These are phyloP conservation scores for Fraxinus baroniana DNA, from an alignment of 305 asterid species.

Conservation along the genomic window DNA sequence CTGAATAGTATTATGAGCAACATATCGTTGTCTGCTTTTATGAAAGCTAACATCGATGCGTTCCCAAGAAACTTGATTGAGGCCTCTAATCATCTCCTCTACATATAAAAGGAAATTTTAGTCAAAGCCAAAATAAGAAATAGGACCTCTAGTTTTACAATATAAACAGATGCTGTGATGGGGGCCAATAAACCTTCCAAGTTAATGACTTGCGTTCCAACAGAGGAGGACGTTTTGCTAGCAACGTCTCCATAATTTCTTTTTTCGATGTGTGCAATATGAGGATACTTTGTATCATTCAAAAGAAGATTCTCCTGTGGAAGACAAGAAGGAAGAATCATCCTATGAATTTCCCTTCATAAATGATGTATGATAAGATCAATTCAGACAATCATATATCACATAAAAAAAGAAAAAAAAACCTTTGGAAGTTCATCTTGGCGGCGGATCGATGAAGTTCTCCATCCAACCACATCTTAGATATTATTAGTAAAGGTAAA, in stretches of 20 bases:
- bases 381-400: not conserved
- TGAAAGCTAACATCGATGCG: constrained; percentile 92
- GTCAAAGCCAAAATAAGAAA: constrained; percentile 22
- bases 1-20: constrained; percentile 87
- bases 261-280: constrained; percentile 66
- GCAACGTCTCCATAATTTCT: constrained; percentile 36
- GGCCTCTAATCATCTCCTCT: constrained; percentile 96
- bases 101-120: constrained; percentile 16
- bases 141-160: not conserved
- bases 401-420: not conserved
- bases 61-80: constrained; percentile 85
- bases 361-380: not conserved
- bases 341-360: constrained; percentile 8
- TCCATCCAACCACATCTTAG: constrained; percentile 91
- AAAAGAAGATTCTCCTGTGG: constrained; percentile 48
- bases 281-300: constrained; percentile 73
- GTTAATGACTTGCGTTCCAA: constrained; percentile 57
- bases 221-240: constrained; percentile 35
- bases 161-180: not conserved
- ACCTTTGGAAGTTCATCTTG: constrained; percentile 81
- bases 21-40: constrained; percentile 75
- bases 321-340: constrained; percentile 21
- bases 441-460: constrained; percentile 90
- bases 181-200: constrained; percentile 53
- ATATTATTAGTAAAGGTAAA: constrained; percentile 41